phyloP scores from a whole-genome alignment of 208 protist species.

The Phytomonas sp. region DNA sequence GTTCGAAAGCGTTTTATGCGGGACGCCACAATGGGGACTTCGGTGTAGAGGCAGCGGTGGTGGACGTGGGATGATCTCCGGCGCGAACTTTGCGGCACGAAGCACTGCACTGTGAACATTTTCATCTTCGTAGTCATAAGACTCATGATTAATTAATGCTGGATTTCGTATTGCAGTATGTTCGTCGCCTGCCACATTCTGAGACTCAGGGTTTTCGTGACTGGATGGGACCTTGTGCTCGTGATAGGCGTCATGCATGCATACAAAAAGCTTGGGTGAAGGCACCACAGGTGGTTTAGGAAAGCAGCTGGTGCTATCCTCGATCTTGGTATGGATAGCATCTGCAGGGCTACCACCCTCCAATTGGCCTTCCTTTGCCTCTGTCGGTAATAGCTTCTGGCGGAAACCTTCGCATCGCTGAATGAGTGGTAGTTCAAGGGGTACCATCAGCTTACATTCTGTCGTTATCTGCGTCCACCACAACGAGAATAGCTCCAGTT shows the following conservation, averaged over 20 bases:
- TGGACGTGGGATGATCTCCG: constrained; percentile 34
- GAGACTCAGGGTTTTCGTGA: background rate
- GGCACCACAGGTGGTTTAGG: background rate
- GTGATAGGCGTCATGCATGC: background rate
- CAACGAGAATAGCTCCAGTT: constrained; percentile 56
- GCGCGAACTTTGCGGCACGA: constrained; percentile 39
- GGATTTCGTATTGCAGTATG: background rate
- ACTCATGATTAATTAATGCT: background rate
- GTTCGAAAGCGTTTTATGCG: background rate
- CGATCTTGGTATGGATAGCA: background rate
- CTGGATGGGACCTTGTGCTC: background rate
- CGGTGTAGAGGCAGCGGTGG: constrained; percentile 19
- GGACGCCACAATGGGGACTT: background rate
- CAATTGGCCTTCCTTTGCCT: background rate
- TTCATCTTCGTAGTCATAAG: constrained; percentile 13
- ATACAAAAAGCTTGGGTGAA: constrained; percentile 8
- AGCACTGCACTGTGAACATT: constrained; percentile 37
- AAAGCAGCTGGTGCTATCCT: background rate
- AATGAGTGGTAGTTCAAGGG: constrained; percentile 40
- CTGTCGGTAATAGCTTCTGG: background rate
- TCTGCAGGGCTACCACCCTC: background rate
- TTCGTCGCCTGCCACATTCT: background rate
- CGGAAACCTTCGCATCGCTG: constrained; percentile 13
- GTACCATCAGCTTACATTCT: constrained; percentile 29
- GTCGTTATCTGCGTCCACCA: constrained; percentile 57